Base-by-base conservation (phyloP, 78 protist species). In the Dictyostelium capitatum region DNA sequence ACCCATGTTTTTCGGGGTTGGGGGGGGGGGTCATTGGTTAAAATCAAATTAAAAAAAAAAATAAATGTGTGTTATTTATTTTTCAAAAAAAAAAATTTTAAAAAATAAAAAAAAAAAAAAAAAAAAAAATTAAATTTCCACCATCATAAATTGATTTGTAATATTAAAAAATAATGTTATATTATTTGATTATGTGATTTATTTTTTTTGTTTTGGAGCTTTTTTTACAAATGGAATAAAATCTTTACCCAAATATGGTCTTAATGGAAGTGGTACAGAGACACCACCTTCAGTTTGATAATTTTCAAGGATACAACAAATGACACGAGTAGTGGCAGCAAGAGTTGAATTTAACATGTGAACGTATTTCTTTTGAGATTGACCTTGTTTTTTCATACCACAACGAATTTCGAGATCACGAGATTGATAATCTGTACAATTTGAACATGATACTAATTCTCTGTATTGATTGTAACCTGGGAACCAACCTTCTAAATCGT, bases 401-500 rank as follows among this genome's bases (percentile, higher is more conserved):
- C 85, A 98, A 50, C 99, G 97, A 75, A 94, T 85, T 78, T 95
- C 91, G 20, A 98, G 89, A 53, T 91, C 82, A 70, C 99, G 96
- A n/a, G 98, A 82, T 95, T 98, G 99, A 97, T 98, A 99, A 95
- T 99, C 99, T 23, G 99, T 98, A 97, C 99, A 99, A 97, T 99
- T 99, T 78, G 99, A 99, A 98, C 99, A 98, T 25, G 99, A 99
- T 59, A 99, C 99, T 25, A 99, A 97, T 93, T 99, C 99, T 46
- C 99, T 97, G 98, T 64, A 99, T 15, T 95, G 90, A 19, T 92
- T 96, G 82, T 95, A 92, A 75, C 97, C 98, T 15, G 99, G 99
- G 99, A 99, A 99, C 99, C 99, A 99, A 28, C 98, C 99, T 95
- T 99, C 99, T 11, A 99, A 92, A 82, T 99, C 99, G 85, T 94